These are phyloP conservation scores for Wallacemonas rigidus DNA, from an alignment of 208 protist genomes.

Conservation along the genomic window DNA sequence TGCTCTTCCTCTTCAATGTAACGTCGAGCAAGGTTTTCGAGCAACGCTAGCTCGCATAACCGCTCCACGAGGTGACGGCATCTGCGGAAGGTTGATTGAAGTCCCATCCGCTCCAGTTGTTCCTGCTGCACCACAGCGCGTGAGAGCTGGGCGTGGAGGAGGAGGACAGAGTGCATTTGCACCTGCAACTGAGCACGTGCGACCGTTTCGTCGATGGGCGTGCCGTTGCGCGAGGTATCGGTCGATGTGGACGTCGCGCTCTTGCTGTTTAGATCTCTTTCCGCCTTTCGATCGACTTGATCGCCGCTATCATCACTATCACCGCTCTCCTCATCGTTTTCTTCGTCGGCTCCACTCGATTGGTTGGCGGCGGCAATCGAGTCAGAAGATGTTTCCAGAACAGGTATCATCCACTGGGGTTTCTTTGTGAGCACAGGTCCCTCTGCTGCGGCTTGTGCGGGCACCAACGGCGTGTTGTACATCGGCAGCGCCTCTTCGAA, in stretches of 20 bases:
- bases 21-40: slow-evolving; percentile 1
- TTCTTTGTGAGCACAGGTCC: not conserved
- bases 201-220: not conserved
- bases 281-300: too few relatives aligned
- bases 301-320: not conserved
- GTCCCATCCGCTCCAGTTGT: not conserved
- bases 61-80: slow-evolving; percentile 3
- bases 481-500: too few relatives aligned
- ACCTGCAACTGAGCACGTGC: slow-evolving; percentile 3
- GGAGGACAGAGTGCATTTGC: slow-evolving; percentile 5
- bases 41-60: not conserved
- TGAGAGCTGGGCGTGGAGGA: slow-evolving; percentile 4
- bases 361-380: too few relatives aligned
- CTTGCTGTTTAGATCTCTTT: too few relatives aligned
- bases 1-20: slow-evolving; percentile 9
- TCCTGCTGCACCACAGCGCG: slow-evolving; percentile 1
- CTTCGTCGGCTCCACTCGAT: too few relatives aligned
- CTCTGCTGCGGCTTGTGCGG: not conserved
- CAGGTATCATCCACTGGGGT: slow-evolving; percentile 10
- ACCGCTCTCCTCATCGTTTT: too few relatives aligned
- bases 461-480: too few relatives aligned
- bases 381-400: not conserved
- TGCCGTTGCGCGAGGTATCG: not conserved
- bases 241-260: not conserved
- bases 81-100: not conserved